phyloP scores from a whole-genome alignment of 169 alveolate genomes.

The Eimeria zaria region DNA sequence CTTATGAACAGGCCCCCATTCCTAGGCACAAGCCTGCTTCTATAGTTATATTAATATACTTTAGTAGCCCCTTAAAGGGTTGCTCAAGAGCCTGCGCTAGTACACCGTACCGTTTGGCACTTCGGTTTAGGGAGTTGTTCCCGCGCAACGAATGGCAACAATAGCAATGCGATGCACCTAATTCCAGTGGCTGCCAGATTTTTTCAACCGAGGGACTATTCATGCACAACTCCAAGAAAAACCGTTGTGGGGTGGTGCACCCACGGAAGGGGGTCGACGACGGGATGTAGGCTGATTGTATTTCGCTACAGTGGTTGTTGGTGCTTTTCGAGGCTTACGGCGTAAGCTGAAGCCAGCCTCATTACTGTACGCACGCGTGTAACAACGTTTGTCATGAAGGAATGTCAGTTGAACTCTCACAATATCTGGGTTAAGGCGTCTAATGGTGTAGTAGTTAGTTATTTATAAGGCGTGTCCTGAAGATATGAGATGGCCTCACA shows the following conservation, averaged over 20 bases:
- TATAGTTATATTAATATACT: background rate
- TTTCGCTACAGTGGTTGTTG: background rate
- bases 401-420: no score
- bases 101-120: background rate
- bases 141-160: background rate
- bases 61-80: background rate
- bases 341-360: background rate
- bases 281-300: background rate
- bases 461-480: no score
- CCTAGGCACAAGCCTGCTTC: background rate
- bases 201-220: background rate
- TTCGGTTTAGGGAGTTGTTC: background rate
- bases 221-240: no score
- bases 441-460: background rate
- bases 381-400: background rate
- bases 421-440: background rate
- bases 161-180: background rate
- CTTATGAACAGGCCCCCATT: background rate
- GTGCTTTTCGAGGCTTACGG: background rate
- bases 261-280: background rate
- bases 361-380: background rate
- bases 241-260: background rate
- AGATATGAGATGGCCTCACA: no score
- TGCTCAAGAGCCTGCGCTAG: background rate
- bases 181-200: background rate